phyloP scores from a whole-genome alignment of 345 rosid genomes.

The Sonneratia alba region DNA sequence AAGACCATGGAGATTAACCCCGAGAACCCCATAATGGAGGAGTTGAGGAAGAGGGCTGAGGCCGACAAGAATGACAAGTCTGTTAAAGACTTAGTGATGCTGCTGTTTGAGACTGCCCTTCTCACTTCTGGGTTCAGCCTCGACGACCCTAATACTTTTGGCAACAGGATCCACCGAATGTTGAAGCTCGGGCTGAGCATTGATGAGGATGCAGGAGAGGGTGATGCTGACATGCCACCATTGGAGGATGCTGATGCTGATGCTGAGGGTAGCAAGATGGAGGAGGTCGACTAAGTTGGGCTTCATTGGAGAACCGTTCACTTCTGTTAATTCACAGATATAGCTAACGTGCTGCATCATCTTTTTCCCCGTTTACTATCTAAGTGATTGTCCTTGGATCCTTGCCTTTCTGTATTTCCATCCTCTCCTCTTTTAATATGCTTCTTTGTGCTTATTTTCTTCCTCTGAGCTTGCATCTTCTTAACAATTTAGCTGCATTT shows the following conservation, averaged over 20 bases:
- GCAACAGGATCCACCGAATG: constrained; percentile 85
- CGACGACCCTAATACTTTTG: constrained; percentile 83
- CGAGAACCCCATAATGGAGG: constrained; percentile 77
- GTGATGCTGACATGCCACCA: constrained; percentile 64
- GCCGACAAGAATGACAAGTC: constrained; percentile 81
- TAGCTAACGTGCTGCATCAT: no score
- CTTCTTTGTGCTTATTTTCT: no score
- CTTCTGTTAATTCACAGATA: no score
- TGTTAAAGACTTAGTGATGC: constrained; percentile 72
- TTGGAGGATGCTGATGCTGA: constrained; percentile 62
- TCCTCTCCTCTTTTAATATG: no score
- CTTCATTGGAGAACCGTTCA: neutral
- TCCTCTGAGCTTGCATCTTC: no score
- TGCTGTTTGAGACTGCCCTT: constrained; percentile 69
- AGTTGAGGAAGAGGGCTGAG: constrained; percentile 79
- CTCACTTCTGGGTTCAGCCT: constrained; percentile 89
- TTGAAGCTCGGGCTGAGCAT: constrained; percentile 74
- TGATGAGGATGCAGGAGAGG: constrained; percentile 66
- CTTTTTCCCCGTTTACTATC: neutral
- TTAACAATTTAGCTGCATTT: no score
- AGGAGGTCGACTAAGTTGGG: constrained; percentile 61
- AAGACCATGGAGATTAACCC: constrained; percentile 93
- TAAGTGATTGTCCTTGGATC: no score
- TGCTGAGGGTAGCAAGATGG: constrained; percentile 90
- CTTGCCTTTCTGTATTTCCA: no score